phyloP scores from a whole-genome alignment of 225 moss, liverwort and hornwort genomes.

The Pleurozium schreberi region DNA sequence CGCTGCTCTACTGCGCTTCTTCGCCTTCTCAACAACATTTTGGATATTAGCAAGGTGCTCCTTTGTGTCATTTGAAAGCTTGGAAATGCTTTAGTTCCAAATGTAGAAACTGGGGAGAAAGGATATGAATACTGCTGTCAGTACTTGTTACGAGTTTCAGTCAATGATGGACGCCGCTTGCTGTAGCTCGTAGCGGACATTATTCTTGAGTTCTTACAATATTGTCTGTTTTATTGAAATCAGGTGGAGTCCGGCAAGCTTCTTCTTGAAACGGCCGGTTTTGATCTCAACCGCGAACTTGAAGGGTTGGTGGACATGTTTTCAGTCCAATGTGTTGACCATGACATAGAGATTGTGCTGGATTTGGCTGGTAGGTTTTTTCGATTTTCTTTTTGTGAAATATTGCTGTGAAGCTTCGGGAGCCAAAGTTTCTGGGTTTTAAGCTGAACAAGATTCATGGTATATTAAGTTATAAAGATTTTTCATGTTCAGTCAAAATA shows the following conservation, averaged over 20 bases:
- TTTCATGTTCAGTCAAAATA: not conserved
- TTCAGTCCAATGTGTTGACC: slow-evolving; percentile 72
- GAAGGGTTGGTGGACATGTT: slow-evolving; percentile 90
- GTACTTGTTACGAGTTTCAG: not conserved
- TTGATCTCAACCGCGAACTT: slow-evolving; percentile 74
- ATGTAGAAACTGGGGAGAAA: not conserved
- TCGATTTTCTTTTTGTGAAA: not conserved
- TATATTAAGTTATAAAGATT: not conserved
- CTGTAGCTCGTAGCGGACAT: not conserved
- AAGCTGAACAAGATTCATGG: not conserved
- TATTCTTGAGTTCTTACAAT: not conserved
- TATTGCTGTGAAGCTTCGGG: not conserved
- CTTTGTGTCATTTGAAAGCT: not conserved
- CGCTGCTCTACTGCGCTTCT: slow-evolving; percentile 79
- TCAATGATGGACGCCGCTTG: not conserved
- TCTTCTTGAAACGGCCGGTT: slow-evolving; percentile 52
- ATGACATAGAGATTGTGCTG: slow-evolving; percentile 65
- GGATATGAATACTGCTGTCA: not conserved
- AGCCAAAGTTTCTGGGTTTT: not conserved
- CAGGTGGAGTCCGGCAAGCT: slow-evolving; percentile 93
- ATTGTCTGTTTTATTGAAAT: not conserved
- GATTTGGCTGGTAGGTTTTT: slow-evolving; percentile 56
- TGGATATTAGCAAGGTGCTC: slow-evolving; percentile 82
- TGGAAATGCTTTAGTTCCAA: not conserved
- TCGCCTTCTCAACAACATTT: slow-evolving; percentile 76